Percentiles rank a stretch among this genome's conserved stretches.
phyloP scores from a whole-genome alignment of 208 protist species.

The Acanthamoeba castellanii region DNA sequence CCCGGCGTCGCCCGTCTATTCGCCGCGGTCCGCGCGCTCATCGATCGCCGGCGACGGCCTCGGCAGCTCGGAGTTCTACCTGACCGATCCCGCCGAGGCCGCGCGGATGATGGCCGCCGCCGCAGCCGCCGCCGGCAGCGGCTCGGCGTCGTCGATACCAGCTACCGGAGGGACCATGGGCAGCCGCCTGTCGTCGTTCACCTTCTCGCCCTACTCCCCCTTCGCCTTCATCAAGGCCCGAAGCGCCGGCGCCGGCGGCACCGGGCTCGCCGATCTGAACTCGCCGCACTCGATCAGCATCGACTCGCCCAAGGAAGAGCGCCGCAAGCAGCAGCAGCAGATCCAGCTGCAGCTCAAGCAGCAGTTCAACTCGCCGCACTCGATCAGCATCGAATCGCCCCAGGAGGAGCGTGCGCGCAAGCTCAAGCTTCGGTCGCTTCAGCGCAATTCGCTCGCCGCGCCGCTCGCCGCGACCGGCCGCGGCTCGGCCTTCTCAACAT shows the following conservation, averaged over 20 bases:
- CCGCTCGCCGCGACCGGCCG: background rate
- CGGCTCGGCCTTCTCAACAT: background rate
- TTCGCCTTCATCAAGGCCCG: constrained; percentile 2
- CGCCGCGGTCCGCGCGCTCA: background rate
- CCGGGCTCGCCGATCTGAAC: background rate
- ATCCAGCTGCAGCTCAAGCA: background rate
- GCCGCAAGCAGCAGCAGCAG: background rate
- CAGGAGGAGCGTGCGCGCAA: background rate
- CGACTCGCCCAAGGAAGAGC: background rate
- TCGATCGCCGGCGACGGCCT: background rate
- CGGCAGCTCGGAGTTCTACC: background rate
- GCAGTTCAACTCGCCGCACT: constrained; percentile 1
- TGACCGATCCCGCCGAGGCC: background rate
- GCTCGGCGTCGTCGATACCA: background rate
- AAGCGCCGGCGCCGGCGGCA: background rate
- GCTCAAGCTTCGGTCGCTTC: background rate
- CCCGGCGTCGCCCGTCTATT: constrained; percentile 30
- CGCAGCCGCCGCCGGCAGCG: background rate
- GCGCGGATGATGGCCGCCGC: background rate
- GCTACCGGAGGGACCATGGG: background rate
- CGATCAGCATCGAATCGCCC: constrained; percentile 17
- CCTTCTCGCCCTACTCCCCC: background rate
- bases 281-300: constrained; percentile 45
- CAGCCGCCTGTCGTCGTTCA: constrained; percentile 8
- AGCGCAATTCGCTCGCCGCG: background rate